These are phyloP conservation scores for Symbiodinium pilosum DNA, from an alignment of 73 alveolate species.

Conservation along the genomic window DNA sequence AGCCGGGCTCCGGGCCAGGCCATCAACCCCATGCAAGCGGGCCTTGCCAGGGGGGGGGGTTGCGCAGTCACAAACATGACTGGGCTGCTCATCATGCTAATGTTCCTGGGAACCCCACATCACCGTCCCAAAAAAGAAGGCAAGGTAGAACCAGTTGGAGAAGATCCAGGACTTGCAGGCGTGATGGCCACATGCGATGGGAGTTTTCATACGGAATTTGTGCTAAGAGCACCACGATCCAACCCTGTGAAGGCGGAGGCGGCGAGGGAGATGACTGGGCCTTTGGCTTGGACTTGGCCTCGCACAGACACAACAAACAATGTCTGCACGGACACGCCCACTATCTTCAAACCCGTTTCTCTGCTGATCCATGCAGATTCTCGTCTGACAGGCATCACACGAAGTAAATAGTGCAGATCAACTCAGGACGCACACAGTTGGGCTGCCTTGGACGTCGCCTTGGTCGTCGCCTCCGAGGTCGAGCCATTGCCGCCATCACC, in stretches of 20 bases:
- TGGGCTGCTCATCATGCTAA: too few relatives aligned
- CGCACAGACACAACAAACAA: neutral
- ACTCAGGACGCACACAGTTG: too few relatives aligned
- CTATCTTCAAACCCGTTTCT: too few relatives aligned
- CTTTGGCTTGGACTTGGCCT: neutral
- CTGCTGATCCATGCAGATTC: too few relatives aligned
- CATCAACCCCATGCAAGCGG: slow-evolving; percentile 80
- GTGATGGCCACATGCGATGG: too few relatives aligned
- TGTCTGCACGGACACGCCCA: neutral
- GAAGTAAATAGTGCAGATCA: too few relatives aligned
- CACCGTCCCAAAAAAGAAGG: slow-evolving; percentile 81
- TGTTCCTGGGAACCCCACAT: slow-evolving; percentile 1
- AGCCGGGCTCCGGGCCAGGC: slow-evolving; percentile 26
- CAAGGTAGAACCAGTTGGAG: slow-evolving; percentile 93
- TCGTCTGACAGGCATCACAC: too few relatives aligned
- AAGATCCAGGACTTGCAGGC: slow-evolving; percentile 80
- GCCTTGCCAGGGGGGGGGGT: too few relatives aligned
- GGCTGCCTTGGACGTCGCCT: too few relatives aligned
- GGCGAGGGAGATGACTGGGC: neutral
- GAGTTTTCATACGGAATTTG: neutral
- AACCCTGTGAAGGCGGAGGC: slow-evolving; percentile 61
- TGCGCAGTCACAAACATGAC: too few relatives aligned
- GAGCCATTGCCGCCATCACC: neutral
- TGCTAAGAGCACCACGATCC: slow-evolving; percentile 8
- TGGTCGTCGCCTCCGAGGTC: too few relatives aligned